Evolutionary conservation across 176 grass and related monocot genomes (phyloP).

Genomic region (Phoenix roebelenii): DNA sequence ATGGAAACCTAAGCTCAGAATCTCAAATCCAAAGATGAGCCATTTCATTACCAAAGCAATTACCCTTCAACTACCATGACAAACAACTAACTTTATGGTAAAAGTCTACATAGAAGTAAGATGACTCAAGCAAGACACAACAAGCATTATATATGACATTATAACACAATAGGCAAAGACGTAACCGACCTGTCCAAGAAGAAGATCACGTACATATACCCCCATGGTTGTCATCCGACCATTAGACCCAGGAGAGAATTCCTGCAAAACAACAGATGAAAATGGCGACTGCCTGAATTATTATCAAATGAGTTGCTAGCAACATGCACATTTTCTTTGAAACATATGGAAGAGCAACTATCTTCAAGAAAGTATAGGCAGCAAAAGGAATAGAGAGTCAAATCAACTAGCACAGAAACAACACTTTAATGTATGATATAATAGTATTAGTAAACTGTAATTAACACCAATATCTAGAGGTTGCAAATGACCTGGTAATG

Average conservation of each 20-base stretch:
- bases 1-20: slow-evolving; percentile 48
- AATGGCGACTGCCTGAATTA: too few species aligned
- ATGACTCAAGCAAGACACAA: not conserved
- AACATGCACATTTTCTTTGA: too few species aligned
- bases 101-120: not conserved
- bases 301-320: too few species aligned
- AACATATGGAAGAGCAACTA: too few species aligned
- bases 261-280: slow-evolving; percentile 30
- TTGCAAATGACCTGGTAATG: too few species aligned
- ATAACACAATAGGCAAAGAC: slow-evolving; percentile 15
- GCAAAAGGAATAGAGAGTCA: too few species aligned
- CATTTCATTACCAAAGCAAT: slow-evolving; percentile 38
- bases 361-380: too few species aligned
- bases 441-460: too few species aligned
- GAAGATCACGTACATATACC: slow-evolving; percentile 89
- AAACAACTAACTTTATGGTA: slow-evolving; percentile 37
- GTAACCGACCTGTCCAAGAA: slow-evolving; percentile 74
- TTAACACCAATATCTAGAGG: too few species aligned
- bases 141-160: slow-evolving; percentile 1
- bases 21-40: slow-evolving; percentile 44
- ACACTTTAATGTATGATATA: too few species aligned
- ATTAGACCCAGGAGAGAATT: slow-evolving; percentile 88
- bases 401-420: too few species aligned
- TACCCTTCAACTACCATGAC: slow-evolving; percentile 38
- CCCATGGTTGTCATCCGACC: slow-evolving; percentile 84